A percentile compares a stretch with the other conserved stretches of the same genome.
Evolutionary conservation across 1,284 basidiomycete species (phyloP).

Genomic region (Thecaphora thlaspeos): DNA sequence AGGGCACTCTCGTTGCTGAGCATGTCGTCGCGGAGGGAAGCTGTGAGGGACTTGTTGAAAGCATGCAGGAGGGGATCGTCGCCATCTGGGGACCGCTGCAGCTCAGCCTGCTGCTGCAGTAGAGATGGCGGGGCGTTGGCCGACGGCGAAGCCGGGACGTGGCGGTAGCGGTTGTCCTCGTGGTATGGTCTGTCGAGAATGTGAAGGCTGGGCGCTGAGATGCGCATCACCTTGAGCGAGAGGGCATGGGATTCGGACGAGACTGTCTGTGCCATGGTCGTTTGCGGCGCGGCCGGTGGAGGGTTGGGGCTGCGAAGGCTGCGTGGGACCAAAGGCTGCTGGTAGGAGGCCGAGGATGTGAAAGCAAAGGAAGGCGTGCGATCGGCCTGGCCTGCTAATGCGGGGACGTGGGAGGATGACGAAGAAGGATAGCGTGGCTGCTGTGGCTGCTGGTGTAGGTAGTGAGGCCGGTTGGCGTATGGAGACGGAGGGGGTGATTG

Average conservation of each 20-base stretch:
- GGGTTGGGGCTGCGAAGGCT: no score
- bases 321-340: no score
- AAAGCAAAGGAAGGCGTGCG: no score
- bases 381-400: no score
- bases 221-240: slow-evolving; percentile 49
- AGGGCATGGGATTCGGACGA: slow-evolving; percentile 27
- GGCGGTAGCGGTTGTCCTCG: slow-evolving; percentile 2
- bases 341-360: no score
- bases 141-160: neutral
- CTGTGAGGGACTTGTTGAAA: slow-evolving; percentile 5
- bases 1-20: slow-evolving; percentile 5
- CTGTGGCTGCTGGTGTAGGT: no score
- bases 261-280: no score
- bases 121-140: neutral
- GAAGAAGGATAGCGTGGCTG: no score
- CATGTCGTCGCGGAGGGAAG: slow-evolving; percentile 3
- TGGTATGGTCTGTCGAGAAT: slow-evolving; percentile 27
- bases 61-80: slow-evolving; percentile 3
- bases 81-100: neutral
- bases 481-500: no score
- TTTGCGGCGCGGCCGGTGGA: no score
- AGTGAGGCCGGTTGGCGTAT: no score
- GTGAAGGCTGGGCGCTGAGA: slow-evolving; percentile 29
- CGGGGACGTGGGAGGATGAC: no score
- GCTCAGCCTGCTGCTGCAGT: neutral